Evolutionary conservation across 148 eudicot genomes (phyloP).

Genomic region (Arbutus unedo): DNA sequence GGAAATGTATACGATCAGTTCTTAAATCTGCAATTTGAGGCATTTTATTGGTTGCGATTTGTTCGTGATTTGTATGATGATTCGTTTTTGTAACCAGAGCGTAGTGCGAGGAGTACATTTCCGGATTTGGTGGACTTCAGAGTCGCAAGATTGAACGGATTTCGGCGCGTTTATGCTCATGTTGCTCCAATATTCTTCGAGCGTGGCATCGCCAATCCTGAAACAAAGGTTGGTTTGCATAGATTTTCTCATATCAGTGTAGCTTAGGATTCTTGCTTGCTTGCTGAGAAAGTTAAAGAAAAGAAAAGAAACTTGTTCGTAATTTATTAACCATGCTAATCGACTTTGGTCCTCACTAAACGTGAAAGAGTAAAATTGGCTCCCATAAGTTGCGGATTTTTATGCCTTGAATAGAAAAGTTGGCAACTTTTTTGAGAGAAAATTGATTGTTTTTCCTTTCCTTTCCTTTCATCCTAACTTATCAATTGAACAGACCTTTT

Average conservation of each 20-base stretch:
- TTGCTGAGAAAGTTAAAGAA: neutral
- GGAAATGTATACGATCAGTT: too few relatives aligned
- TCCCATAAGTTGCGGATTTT: too few relatives aligned
- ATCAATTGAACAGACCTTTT: neutral
- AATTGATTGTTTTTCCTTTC: neutral
- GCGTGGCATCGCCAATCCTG: conserved; percentile 86
- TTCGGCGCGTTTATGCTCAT: conserved; percentile 87
- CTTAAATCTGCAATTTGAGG: too few relatives aligned
- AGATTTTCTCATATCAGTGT: neutral
- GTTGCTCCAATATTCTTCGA: conserved; percentile 91
- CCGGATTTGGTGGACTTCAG: conserved; percentile 78
- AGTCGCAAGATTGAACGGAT: conserved; percentile 69
- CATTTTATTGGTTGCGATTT: neutral
- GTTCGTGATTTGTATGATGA: neutral
- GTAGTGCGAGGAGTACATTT: conserved; percentile 95
- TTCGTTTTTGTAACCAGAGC: conserved; percentile 44
- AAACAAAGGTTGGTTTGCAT: conserved; percentile 54
- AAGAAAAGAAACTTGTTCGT: neutral
- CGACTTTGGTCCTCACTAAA: neutral
- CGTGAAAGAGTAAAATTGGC: too few relatives aligned
- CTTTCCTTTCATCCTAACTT: neutral
- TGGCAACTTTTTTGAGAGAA: neutral
- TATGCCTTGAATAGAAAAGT: too few relatives aligned
- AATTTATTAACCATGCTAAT: too few relatives aligned
- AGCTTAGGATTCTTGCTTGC: neutral